Evolutionary conservation across 225 moss, liverwort and hornwort species (phyloP).

Genomic region (Polytrichum commune): DNA sequence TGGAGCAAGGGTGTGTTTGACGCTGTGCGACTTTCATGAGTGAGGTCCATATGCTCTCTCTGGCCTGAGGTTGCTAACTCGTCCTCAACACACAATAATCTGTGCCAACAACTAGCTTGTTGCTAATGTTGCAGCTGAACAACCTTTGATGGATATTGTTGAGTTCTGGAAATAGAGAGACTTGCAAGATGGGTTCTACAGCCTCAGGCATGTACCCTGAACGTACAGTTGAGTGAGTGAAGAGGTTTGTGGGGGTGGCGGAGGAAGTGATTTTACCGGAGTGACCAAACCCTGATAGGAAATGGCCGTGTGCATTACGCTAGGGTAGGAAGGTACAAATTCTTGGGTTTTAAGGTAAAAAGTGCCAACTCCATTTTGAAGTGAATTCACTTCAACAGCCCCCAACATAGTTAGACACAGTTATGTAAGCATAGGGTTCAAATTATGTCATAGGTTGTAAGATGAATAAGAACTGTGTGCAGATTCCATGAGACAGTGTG

Average conservation of each 20-base stretch:
- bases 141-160: too few species aligned
- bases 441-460: slow-evolving; percentile 32
- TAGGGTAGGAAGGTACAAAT: slow-evolving; percentile 44
- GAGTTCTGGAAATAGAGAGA: slow-evolving; percentile 6
- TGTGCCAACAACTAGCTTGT: slow-evolving; percentile 10
- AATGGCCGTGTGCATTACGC: slow-evolving; percentile 45
- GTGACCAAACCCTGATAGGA: slow-evolving; percentile 26
- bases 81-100: slow-evolving; percentile 41
- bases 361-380: slow-evolving; percentile 37
- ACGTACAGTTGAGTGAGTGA: slow-evolving; percentile 25
- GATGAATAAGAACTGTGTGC: slow-evolving; percentile 48
- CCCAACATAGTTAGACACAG: slow-evolving; percentile 41
- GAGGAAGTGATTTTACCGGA: slow-evolving; percentile 34
- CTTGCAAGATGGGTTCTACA: slow-evolving; percentile 32
- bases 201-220: slow-evolving; percentile 20
- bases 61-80: slow-evolving; percentile 35
- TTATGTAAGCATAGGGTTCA: slow-evolving; percentile 26
- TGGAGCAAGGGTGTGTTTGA: slow-evolving; percentile 73
- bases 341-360: slow-evolving; percentile 31
- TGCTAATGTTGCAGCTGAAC: slow-evolving; percentile 16
- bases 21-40: slow-evolving; percentile 12
- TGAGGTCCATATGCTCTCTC: slow-evolving; percentile 18
- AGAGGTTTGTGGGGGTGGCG: slow-evolving; percentile 22
- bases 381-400: slow-evolving; percentile 32
- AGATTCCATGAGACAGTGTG: slow-evolving; percentile 30